Base-by-base conservation (phyloP, 2,329 filamentous ascomycete species). In the Calonectria pteridis region DNA sequence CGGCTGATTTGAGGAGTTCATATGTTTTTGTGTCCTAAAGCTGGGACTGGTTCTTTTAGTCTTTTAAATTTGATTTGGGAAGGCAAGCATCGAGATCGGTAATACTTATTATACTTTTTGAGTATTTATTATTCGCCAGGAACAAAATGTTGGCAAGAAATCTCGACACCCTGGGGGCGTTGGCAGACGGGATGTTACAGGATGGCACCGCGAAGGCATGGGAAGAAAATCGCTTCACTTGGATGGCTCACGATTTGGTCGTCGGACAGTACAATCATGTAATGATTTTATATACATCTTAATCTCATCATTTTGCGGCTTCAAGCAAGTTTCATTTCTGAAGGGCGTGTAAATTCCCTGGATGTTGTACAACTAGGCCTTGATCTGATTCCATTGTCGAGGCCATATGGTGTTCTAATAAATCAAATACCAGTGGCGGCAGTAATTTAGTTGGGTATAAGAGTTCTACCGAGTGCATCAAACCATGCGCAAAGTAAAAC, bases 401-500 rank as follows among this genome's bases (percentile, higher is more conserved):
- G 4, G 16, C 31, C 9, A 20, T 23, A 11, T 37, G 50, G 18
- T 31, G 13, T 35, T n/a, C n/a, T 0, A 23, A 23, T 46, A 23
- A 43, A 43, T 43, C 18, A 43, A 43, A n/a, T n/a, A 20, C 20
- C 4, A 18, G 18, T 33, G 58, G 33, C 28, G 37, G 10, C 11
- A 23, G 18, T n/a, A 20, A 31, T 53, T 53, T 66, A 4, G 6
- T 40, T 37, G 49, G 65, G 35, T 67, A 53, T 40, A 28, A 46
- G 16, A 43, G 63, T 31, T n/a, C 23, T 49, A 14, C 40, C 6
- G 6, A 5, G 28, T 35, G 6, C 40, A 29, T 77, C 70, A 87
- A 14, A 85, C 88, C 86, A 95, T 90, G 50, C 93, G 90, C 75
- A 95, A 83, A 16, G 88, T 89, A 84, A 91, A 94, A 11, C 92